Evolutionary conservation across 768 basidiomycete species (phyloP).

Genomic region (Suillus ampliporus): DNA sequence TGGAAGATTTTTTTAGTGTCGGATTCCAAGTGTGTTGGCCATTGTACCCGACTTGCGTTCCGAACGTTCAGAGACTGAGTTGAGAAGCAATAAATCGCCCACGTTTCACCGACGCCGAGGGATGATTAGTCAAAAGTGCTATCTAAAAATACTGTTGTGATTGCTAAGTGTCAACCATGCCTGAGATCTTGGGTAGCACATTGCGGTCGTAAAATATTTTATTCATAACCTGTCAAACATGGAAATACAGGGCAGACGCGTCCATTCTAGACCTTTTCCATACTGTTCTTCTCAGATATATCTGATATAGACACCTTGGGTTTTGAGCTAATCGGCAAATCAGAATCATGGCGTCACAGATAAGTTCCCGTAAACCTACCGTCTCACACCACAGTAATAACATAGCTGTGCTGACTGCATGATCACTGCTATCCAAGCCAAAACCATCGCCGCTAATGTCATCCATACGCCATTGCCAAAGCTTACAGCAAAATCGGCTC

Average conservation of each 20-base stretch:
- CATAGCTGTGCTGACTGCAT: constrained; percentile 68
- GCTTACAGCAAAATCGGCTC: constrained; percentile 48
- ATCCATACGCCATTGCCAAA: constrained; percentile 81
- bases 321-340: not conserved
- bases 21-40: not conserved
- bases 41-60: no score
- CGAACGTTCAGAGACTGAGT: no score
- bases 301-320: not conserved
- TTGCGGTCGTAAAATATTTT: not conserved
- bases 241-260: not conserved
- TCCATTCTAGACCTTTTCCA: not conserved
- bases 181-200: not conserved
- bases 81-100: not conserved
- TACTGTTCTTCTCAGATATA: not conserved
- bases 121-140: not conserved
- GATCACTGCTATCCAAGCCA: constrained; percentile 66
- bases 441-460: constrained; percentile 57
- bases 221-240: not conserved
- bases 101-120: not conserved
- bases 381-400: constrained; percentile 69
- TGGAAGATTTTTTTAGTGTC: not conserved
- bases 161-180: not conserved
- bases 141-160: not conserved
- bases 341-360: not conserved
- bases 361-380: constrained; percentile 28